Conservation (phyloP, 1,139 yeast species). For the Kodamaea suecica region DNA sequence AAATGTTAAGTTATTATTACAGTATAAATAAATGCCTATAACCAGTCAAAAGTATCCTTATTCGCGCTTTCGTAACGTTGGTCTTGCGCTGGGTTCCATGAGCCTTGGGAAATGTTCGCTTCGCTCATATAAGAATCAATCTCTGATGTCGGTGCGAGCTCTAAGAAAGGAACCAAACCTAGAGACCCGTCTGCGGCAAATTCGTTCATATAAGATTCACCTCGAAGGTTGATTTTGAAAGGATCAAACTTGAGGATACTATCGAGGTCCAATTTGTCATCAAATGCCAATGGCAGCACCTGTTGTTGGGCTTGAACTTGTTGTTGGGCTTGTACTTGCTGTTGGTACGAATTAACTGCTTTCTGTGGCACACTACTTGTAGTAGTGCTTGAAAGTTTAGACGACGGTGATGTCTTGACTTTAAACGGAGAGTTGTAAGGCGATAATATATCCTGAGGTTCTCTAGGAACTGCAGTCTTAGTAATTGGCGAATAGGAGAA, state of each 20-base stretch:
- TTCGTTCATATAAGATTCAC: slow-evolving; percentile 44
- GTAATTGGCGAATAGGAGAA: not conserved
- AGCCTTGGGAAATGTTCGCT: not conserved
- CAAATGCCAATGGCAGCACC: slow-evolving; percentile 1
- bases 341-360: not conserved
- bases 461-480: slow-evolving; percentile 3
- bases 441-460: not conserved
- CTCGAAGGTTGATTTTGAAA: slow-evolving; percentile 33
- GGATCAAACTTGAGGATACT: slow-evolving; percentile 41
- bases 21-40: no score
- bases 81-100: not conserved
- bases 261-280: slow-evolving; percentile 18
- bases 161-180: slow-evolving; percentile 59
- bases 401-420: not conserved
- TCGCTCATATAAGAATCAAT: slow-evolving; percentile 1
- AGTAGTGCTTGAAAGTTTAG: not conserved
- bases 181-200: slow-evolving; percentile 70
- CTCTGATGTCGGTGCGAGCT: not conserved
- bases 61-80: not conserved
- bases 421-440: not conserved
- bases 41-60: slow-evolving; percentile 7
- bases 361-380: not conserved
- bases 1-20: no score
- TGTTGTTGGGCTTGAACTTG: slow-evolving; percentile 1
- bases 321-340: slow-evolving; percentile 1